Evolutionary conservation across 2,329 filamentous ascomycete genomes (phyloP).

Genomic region (Talaromyces funiculosus): DNA sequence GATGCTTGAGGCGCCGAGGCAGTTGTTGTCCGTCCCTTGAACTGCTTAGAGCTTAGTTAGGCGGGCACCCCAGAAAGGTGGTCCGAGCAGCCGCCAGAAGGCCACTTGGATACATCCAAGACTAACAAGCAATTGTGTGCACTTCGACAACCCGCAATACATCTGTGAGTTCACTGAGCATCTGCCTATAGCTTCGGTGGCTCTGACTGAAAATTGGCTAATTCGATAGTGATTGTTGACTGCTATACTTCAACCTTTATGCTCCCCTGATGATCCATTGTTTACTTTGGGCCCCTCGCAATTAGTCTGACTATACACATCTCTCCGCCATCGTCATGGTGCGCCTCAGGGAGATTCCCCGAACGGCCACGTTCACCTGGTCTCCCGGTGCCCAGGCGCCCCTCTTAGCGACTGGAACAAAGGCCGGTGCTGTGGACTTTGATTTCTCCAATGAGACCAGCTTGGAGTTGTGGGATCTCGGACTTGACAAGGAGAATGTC

Average conservation of each 20-base stretch:
- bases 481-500: conserved; percentile 65
- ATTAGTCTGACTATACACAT: conserved; percentile 18
- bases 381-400: conserved; percentile 74
- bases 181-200: not conserved
- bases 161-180: not conserved
- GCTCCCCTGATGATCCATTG: conserved; percentile 9
- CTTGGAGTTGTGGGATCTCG: conserved; percentile 92
- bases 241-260: conserved; percentile 15
- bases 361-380: conserved; percentile 97
- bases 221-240: not conserved
- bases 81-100: conserved; percentile 18
- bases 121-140: conserved; percentile 3
- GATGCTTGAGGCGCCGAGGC: conserved; percentile 5
- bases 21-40: not conserved
- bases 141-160: not conserved
- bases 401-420: conserved; percentile 85
- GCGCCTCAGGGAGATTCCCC: conserved; percentile 89
- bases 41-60: not conserved
- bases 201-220: not conserved
- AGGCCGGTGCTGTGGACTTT: conserved; percentile 89
- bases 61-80: conserved; percentile 1
- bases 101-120: conserved; percentile 34
- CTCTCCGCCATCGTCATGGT: conserved; percentile 61
- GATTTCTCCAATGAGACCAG: conserved; percentile 98
- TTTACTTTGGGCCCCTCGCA: conserved; percentile 11